These are phyloP conservation scores for Yamagishiella unicocca DNA, from an alignment of 139 green algal genomes.

Conservation along the genomic window DNA sequence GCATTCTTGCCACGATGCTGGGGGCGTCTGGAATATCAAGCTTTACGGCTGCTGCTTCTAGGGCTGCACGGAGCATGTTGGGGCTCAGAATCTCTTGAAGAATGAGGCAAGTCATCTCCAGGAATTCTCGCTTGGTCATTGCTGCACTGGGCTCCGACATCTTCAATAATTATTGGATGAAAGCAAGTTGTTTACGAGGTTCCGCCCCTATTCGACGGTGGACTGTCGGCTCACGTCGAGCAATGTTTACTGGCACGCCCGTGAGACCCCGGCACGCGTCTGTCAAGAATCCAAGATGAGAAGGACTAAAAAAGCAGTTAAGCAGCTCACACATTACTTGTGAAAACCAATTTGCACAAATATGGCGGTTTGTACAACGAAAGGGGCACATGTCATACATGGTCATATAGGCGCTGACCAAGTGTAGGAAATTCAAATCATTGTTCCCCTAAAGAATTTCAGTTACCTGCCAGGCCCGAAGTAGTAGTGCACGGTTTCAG, in stretches of 20 bases:
- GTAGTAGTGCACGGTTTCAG: too few species aligned
- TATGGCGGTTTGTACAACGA: too few species aligned
- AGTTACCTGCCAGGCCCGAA: too few species aligned
- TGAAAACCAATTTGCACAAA: too few species aligned
- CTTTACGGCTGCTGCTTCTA: background rate
- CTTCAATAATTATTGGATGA: background rate
- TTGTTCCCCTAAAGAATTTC: too few species aligned
- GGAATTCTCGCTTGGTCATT: background rate
- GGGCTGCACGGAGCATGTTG: background rate
- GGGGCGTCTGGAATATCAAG: slow-evolving; percentile 1
- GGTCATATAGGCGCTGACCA: too few species aligned
- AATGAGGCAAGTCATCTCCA: background rate
- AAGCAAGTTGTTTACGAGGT: background rate
- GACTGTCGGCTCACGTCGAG: background rate
- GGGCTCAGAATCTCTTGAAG: background rate
- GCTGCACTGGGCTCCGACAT: background rate
- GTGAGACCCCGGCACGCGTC: background rate
- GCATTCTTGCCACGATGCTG: background rate
- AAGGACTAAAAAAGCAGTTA: background rate
- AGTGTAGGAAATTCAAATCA: too few species aligned
- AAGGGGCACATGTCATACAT: too few species aligned
- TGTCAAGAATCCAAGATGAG: background rate
- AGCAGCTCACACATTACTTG: background rate
- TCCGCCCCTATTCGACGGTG: too few species aligned
- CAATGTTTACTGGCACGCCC: background rate